Percentiles rank a stretch among this genome's conserved stretches.
Evolutionary conservation across 768 basidiomycete species (phyloP).

Genomic region (Boletus vinaceobasis): DNA sequence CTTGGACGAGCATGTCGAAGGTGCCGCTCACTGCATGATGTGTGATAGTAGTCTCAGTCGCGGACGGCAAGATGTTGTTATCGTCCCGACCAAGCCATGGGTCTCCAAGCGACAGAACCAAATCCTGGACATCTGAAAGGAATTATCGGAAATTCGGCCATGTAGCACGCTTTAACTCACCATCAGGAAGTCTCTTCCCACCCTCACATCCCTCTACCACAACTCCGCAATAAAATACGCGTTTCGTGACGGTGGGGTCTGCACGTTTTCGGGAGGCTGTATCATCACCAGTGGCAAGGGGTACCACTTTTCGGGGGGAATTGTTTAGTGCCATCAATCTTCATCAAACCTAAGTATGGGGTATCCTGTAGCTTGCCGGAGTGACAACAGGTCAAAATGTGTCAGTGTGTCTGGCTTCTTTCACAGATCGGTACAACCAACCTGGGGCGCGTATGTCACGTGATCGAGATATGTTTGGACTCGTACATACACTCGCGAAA

Average conservation of each 20-base stretch:
- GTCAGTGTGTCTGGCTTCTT: neutral
- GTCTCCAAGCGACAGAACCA: constrained; percentile 74
- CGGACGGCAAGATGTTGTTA: constrained; percentile 44
- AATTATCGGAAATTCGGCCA: constrained; percentile 10
- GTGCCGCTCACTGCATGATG: constrained; percentile 41
- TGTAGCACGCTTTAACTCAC: constrained; percentile 33
- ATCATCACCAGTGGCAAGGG: constrained; percentile 69
- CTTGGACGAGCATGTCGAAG: neutral
- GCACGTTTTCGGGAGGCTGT: constrained; percentile 41
- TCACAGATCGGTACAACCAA: constrained; percentile 2
- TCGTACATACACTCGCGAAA: neutral
- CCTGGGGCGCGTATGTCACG: constrained; percentile 24
- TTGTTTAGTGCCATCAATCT: constrained; percentile 57
- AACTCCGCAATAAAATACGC: constrained; percentile 87
- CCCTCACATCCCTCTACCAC: constrained; percentile 82
- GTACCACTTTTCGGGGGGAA: constrained; percentile 72
- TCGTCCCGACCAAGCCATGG: constrained; percentile 54
- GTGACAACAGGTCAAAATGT: neutral
- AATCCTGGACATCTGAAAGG: constrained; percentile 67
- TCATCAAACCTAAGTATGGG: constrained; percentile 16
- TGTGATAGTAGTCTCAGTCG: constrained; percentile 36
- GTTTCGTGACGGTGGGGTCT: constrained; percentile 53
- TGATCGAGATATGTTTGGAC: constrained; percentile 18
- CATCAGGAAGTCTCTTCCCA: constrained; percentile 64
- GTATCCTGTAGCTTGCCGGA: constrained; percentile 2